Evolutionary conservation across 1,284 basidiomycete species (phyloP).

Genomic region (Puccinia coronata): DNA sequence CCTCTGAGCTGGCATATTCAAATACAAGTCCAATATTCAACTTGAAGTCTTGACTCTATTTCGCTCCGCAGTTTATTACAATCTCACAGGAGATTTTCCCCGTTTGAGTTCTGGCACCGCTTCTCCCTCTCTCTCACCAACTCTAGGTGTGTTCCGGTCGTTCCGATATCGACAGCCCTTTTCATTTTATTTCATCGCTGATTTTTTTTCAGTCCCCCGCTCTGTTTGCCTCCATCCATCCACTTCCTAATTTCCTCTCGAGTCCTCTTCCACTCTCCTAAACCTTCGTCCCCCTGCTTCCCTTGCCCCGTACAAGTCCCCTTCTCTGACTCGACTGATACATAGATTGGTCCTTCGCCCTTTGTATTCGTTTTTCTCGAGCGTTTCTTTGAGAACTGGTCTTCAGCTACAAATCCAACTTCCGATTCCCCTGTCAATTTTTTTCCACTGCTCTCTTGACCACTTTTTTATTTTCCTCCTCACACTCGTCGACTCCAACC

Average conservation of each 20-base stretch:
- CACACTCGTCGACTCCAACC: background rate
- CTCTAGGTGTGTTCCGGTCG: background rate
- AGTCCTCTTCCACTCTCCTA: background rate
- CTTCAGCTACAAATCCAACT: background rate
- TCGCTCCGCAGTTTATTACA: background rate
- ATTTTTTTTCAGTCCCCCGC: conserved; percentile 2
- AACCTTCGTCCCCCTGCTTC: background rate
- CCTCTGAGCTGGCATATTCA: background rate
- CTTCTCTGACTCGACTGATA: background rate
- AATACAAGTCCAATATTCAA: too few species aligned
- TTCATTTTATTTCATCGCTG: too few species aligned
- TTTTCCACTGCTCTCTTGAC: background rate
- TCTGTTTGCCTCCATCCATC: background rate
- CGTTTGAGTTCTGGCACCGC: background rate
- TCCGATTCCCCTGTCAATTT: conserved; percentile 11
- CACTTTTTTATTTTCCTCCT: background rate
- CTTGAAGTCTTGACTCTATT: background rate
- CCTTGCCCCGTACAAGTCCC: background rate
- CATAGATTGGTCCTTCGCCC: background rate
- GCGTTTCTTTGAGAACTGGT: conserved; percentile 13
- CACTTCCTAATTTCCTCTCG: background rate
- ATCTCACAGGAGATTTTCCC: too few species aligned
- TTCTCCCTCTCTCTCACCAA: background rate
- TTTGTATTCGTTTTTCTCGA: conserved; percentile 6
- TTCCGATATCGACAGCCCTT: background rate